Evolutionary conservation across 805 yeast genomes (phyloP), one percentile per base, ranked within the genome.

Genomic region (Metschnikowia lochheadii): DNA sequence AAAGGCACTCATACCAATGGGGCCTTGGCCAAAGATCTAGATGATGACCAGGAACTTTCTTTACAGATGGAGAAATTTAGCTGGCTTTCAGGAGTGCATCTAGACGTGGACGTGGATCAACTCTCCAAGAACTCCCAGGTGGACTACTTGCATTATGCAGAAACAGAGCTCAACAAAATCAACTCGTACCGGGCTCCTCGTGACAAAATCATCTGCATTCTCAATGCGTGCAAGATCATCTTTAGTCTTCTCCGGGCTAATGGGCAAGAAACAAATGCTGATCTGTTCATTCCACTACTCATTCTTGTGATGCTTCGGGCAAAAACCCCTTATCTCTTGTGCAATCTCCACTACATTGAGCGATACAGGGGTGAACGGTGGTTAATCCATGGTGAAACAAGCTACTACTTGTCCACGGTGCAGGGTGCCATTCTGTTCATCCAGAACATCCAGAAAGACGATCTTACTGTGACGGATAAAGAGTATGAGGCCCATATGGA

Each of bases 181-280:
- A 86, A 87, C 65, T 77, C 81, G 48, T 95, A 86, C 65, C 80
- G 95, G 58, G 92, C 98, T 0, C 99, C 99, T 14, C 75, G 99
- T 48, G 99, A 95, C 63, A 94, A 94, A 63, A 82, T 89, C 55
- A 89, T 94, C 36, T 94, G 98, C 64, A 76, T 94, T 2, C 75
- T 94, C 54, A 95, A 94, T 68, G 83, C 94, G 48, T 92, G 97
- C 63, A 92, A 92, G 66, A 91, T 94, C 18, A 85, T 95, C 5
- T 91, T 90, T 73, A 95, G 96, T 10, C 76, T 89, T 50, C 79
- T 95, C 43, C 83, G 90, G 54, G 87, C 83, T 53, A 76, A 82
- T 48, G 86, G 83, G 51, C 72, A 75, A 46, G 92, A 87, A 58
- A 71, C 78, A 7, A 91, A 90, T 57, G 99, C 99, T 0, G 99